Conservation (phyloP, 2,329 filamentous ascomycete species). For the Blumeria graminis region DNA sequence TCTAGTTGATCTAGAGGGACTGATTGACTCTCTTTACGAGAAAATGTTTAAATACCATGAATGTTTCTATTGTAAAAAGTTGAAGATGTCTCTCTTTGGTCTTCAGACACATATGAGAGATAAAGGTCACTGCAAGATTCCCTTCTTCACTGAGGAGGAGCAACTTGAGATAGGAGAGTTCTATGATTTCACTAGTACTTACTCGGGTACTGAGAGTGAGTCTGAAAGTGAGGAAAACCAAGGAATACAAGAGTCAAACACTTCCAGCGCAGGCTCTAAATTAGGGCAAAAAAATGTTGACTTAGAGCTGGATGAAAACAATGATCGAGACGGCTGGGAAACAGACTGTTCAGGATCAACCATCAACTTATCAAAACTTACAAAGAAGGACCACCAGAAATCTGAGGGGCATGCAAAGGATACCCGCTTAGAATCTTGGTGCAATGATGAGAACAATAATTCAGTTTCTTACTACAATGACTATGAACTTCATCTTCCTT, state of each 20-base stretch:
- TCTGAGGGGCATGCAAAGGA: conserved; percentile 58
- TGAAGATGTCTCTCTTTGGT: conserved; percentile 53
- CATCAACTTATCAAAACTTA: not conserved
- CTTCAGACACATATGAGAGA: conserved; percentile 95
- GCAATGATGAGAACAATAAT: too few relatives aligned
- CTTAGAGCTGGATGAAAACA: conserved; percentile 45
- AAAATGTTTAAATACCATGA: conserved; percentile 62
- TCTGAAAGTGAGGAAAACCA: conserved; percentile 29
- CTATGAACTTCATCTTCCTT: conserved; percentile 79
- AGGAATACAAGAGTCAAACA: not conserved
- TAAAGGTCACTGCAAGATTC: conserved; percentile 90
- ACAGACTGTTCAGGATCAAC: conserved; percentile 21
- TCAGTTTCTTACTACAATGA: conserved; percentile 21
- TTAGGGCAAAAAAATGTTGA: conserved; percentile 27
- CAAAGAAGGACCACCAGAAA: conserved; percentile 50
- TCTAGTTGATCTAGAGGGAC: conserved; percentile 56
- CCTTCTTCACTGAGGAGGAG: conserved; percentile 67
- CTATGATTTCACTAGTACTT: conserved; percentile 91
- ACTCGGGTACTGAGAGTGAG: conserved; percentile 53
- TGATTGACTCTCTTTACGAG: conserved; percentile 53
- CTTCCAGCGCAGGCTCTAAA: not conserved
- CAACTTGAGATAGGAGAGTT: conserved; percentile 88
- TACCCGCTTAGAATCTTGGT: conserved; percentile 52
- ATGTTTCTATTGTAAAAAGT: conserved; percentile 71
- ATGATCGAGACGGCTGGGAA: conserved; percentile 86